phyloP scores from a whole-genome alignment of 2,329 filamentous ascomycete genomes.

The Chaetomiaceae sp. region DNA sequence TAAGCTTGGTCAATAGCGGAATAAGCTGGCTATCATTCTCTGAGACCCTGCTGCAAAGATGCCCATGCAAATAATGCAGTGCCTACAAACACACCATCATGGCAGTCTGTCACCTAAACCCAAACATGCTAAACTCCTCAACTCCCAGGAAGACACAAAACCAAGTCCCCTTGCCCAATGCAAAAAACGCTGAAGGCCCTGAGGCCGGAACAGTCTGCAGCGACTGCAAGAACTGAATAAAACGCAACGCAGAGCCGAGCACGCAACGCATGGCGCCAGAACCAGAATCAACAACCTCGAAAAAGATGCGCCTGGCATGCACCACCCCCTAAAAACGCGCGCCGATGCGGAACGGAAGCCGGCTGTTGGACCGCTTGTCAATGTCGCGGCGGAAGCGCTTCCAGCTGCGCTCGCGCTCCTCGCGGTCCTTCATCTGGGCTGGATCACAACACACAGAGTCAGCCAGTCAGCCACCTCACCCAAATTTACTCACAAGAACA shows the following conservation, averaged over 20 bases:
- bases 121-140: neutral
- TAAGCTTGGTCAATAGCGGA: neutral
- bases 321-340: slow-evolving; percentile 8
- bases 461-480: neutral
- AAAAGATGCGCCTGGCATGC: neutral
- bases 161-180: slow-evolving; percentile 9
- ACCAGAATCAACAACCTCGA: neutral
- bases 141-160: neutral
- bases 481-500: neutral
- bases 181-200: neutral
- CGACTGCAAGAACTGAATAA: slow-evolving; percentile 6
- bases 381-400: slow-evolving; percentile 25
- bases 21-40: neutral
- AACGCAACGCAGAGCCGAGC: slow-evolving; percentile 18
- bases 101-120: neutral
- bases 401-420: slow-evolving; percentile 49
- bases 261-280: neutral
- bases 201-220: neutral
- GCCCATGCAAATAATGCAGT: neutral
- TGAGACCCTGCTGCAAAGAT: neutral
- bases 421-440: slow-evolving; percentile 50
- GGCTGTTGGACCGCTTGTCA: slow-evolving; percentile 11
- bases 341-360: slow-evolving; percentile 18
- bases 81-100: neutral
- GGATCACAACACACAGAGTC: neutral